phyloP scores from a whole-genome alignment of 2,329 filamentous ascomycete genomes.

The Aspergillus sp. region DNA sequence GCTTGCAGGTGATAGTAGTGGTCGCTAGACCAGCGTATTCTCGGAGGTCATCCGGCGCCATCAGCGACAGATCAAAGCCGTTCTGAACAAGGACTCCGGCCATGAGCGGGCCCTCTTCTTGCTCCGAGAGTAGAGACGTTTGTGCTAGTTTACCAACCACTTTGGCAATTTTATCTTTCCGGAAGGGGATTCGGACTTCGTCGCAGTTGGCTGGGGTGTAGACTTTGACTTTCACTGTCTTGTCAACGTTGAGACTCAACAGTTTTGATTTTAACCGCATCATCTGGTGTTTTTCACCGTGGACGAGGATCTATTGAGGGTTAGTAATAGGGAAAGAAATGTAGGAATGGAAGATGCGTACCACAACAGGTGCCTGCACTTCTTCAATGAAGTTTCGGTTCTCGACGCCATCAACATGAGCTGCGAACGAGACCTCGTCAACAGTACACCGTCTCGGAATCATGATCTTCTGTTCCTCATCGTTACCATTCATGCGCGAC shows the following conservation, averaged over 20 bases:
- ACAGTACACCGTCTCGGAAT: constrained; percentile 91
- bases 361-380: constrained; percentile 85
- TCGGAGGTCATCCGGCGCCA: constrained; percentile 92
- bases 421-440: constrained; percentile 91
- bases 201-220: constrained; percentile 94
- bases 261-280: constrained; percentile 94
- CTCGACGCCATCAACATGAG: constrained; percentile 93
- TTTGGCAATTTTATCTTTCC: constrained; percentile 90
- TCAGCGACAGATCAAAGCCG: constrained; percentile 94
- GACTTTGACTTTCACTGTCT: constrained; percentile 80
- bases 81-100: constrained; percentile 94
- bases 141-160: constrained; percentile 92
- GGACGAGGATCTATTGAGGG: constrained; percentile 75
- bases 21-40: constrained; percentile 98
- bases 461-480: constrained; percentile 81
- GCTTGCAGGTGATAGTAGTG: constrained; percentile 88
- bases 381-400: constrained; percentile 97
- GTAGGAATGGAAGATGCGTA: constrained; percentile 51
- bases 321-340: neutral
- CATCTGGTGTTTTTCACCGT: constrained; percentile 98
- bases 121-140: constrained; percentile 63
- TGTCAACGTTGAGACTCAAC: constrained; percentile 83
- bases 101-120: constrained; percentile 62
- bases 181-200: constrained; percentile 91
- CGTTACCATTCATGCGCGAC: constrained; percentile 60